These are phyloP conservation scores for Cokeromyces recurvatus DNA, from an alignment of 371 early-diverging fungal genomes.

Conservation along the genomic window DNA sequence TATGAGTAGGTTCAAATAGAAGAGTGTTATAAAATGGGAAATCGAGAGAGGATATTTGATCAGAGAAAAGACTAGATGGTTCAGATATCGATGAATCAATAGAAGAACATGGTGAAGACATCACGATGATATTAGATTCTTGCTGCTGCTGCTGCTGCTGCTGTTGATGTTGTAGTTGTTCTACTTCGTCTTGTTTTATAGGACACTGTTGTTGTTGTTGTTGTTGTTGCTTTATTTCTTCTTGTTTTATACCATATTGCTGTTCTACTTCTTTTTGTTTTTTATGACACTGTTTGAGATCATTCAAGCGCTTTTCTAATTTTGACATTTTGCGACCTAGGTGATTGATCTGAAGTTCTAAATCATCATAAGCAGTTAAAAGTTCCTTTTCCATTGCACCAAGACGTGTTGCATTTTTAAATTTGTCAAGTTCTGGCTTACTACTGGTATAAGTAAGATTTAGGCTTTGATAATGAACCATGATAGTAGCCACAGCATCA, in stretches of 20 bases:
- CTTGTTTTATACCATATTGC: no score
- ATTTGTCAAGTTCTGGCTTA: constrained; percentile 24
- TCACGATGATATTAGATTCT: no score
- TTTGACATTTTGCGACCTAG: constrained; percentile 30
- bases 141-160: no score
- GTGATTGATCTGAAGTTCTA: constrained; percentile 37
- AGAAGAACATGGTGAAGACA: neutral
- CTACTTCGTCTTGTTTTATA: no score
- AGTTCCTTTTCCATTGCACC: constrained; percentile 44
- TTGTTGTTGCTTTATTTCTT: no score
- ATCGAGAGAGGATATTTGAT: no score
- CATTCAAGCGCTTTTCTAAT: constrained; percentile 17
- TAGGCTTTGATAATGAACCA: constrained; percentile 37
- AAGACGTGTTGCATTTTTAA: constrained; percentile 28
- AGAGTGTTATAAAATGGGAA: no score
- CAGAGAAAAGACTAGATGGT: neutral
- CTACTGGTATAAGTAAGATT: constrained; percentile 29
- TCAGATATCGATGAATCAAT: neutral
- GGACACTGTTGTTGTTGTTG: no score
- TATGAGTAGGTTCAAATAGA: no score
- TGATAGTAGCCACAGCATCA: constrained; percentile 37
- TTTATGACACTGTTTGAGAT: neutral
- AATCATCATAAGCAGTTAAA: constrained; percentile 43
- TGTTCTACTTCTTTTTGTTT: no score
- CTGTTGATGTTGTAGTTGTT: no score